Evolutionary conservation across 2,329 filamentous ascomycete species (phyloP).

Genomic region (Ascochyta koolunga): DNA sequence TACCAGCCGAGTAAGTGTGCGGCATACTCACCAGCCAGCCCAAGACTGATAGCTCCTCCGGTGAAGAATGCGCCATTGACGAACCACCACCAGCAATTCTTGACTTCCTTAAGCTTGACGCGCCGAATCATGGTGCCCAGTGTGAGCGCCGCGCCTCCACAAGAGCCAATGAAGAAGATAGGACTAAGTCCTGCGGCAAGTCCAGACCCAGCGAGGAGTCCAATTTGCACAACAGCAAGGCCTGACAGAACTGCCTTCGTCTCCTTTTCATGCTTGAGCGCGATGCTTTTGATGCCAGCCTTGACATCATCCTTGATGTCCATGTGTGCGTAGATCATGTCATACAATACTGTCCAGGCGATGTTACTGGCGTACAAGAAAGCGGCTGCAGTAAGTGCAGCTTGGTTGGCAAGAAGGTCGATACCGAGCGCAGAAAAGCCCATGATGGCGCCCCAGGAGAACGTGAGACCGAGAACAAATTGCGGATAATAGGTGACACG

Average conservation of each 20-base stretch:
- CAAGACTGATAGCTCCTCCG: constrained; percentile 63
- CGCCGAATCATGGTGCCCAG: constrained; percentile 65
- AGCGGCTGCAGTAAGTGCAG: constrained; percentile 69
- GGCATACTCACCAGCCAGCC: constrained; percentile 62
- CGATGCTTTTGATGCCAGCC: constrained; percentile 88
- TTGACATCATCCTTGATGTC: constrained; percentile 85
- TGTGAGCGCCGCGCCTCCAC: constrained; percentile 61
- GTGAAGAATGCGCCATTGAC: constrained; percentile 67
- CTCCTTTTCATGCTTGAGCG: constrained; percentile 75
- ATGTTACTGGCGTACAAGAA: constrained; percentile 79
- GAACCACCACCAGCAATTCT: constrained; percentile 70
- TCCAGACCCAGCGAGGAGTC: constrained; percentile 73
- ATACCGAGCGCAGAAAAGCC: constrained; percentile 84
- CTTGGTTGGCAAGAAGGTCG: constrained; percentile 69
- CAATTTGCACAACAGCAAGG: constrained; percentile 71
- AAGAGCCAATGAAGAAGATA: constrained; percentile 63
- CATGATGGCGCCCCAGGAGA: constrained; percentile 89
- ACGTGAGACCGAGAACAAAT: constrained; percentile 80
- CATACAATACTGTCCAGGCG: constrained; percentile 86
- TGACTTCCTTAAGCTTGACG: constrained; percentile 62
- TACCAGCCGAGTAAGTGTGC: constrained; percentile 36
- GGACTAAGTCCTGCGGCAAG: constrained; percentile 65
- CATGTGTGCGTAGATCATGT: constrained; percentile 94
- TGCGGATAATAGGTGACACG: constrained; percentile 88
- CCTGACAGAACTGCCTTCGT: constrained; percentile 78